These are phyloP conservation scores for Ascochyta fabae DNA, from an alignment of 2,329 filamentous ascomycete genomes.

Conservation along the genomic window DNA sequence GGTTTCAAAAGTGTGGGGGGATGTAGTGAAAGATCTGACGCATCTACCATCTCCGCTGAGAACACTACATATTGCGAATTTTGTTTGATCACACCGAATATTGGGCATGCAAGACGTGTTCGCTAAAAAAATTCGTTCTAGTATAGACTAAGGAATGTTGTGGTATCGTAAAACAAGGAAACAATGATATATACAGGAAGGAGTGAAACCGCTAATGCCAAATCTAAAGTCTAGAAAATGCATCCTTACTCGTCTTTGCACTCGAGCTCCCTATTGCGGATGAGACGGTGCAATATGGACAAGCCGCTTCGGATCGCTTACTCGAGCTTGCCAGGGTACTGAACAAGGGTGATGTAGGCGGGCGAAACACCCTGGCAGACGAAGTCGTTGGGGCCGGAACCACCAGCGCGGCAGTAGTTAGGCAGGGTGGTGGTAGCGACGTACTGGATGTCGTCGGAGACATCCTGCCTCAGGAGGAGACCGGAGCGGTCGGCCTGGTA, in stretches of 20 bases:
- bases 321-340: constrained; percentile 15
- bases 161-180: not conserved
- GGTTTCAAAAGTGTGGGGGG: no score
- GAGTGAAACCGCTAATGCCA: constrained; percentile 3
- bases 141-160: not conserved
- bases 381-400: constrained; percentile 59
- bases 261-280: not conserved
- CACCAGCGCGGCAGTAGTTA: constrained; percentile 24
- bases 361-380: constrained; percentile 75
- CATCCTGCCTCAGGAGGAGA: constrained; percentile 23
- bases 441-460: constrained; percentile 15
- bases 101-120: no score
- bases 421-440: constrained; percentile 23
- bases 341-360: constrained; percentile 54
- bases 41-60: no score
- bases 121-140: not conserved
- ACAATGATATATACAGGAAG: constrained; percentile 3
- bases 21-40: no score
- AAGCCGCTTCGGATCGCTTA: not conserved
- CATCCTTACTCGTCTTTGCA: not conserved
- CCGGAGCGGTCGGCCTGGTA: constrained; percentile 21
- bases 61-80: no score
- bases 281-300: not conserved
- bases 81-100: no score
- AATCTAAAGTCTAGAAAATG: not conserved